phyloP scores from a whole-genome alignment of 441 rosid species.

The Mallotus japonicus region DNA sequence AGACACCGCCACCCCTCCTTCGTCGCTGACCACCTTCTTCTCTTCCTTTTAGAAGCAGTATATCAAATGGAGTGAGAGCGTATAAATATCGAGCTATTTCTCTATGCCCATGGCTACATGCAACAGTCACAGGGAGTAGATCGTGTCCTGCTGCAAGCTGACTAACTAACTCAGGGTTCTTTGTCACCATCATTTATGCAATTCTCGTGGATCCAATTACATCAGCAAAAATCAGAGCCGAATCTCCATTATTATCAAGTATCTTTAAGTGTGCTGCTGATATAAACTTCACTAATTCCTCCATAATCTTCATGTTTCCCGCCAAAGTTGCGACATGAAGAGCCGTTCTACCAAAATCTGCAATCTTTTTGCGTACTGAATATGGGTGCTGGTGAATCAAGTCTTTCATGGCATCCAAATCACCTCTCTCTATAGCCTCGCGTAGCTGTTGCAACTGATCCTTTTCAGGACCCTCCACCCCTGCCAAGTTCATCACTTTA shows the following conservation, averaged over 20 bases:
- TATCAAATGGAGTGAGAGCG: neutral
- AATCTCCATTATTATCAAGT: neutral
- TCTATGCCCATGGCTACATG: neutral
- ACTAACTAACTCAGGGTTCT: neutral
- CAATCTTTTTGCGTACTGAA: neutral
- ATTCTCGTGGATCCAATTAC: neutral
- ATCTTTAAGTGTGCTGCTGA: too few relatives aligned
- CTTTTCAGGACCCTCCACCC: too few relatives aligned
- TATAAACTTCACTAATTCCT: too few relatives aligned
- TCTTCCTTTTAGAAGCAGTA: neutral
- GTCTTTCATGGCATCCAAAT: neutral
- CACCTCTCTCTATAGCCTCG: neutral
- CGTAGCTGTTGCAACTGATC: neutral
- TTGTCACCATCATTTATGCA: conserved; percentile 1
- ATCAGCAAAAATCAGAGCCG: conserved; percentile 7
- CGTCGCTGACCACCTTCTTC: too few relatives aligned
- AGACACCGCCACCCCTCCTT: too few relatives aligned
- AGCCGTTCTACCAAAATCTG: neutral
- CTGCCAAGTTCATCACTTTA: too few relatives aligned
- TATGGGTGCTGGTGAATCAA: neutral
- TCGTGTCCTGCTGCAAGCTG: neutral
- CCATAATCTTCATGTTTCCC: too few relatives aligned
- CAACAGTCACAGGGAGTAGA: neutral
- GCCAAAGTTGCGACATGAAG: conserved; percentile 1
- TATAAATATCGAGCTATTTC: neutral